phyloP scores from a whole-genome alignment of 345 rosid genomes.

The Melaleuca alternifolia region DNA sequence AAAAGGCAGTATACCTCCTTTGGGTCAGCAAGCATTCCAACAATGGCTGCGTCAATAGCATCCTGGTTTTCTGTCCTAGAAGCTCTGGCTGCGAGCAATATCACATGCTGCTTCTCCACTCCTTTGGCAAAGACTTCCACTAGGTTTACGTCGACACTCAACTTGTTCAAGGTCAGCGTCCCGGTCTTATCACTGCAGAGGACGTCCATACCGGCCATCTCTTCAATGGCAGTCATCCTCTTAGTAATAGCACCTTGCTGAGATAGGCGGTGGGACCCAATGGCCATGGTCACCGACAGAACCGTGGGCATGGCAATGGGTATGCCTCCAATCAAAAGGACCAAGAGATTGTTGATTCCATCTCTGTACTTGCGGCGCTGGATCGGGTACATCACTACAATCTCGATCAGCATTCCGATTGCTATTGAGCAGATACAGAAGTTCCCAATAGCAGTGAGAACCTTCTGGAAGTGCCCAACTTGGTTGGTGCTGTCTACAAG shows the following conservation, averaged over 20 bases:
- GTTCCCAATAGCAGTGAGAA: constrained; percentile 76
- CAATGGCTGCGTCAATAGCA: constrained; percentile 85
- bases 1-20: constrained; percentile 36
- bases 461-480: constrained; percentile 83
- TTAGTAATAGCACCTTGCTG: constrained; percentile 86
- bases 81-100: constrained; percentile 74
- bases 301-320: constrained; percentile 91
- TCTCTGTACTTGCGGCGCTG: constrained; percentile 54
- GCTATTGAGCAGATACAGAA: constrained; percentile 80
- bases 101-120: constrained; percentile 50
- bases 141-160: constrained; percentile 62
- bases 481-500: constrained; percentile 82
- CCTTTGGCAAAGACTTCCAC: constrained; percentile 66
- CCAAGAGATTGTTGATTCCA: constrained; percentile 77
- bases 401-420: constrained; percentile 49
- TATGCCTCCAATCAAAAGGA: constrained; percentile 84
- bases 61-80: constrained; percentile 87
- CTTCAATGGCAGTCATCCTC: constrained; percentile 90
- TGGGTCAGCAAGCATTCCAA: constrained; percentile 82
- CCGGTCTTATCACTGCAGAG: constrained; percentile 89
- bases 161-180: constrained; percentile 73
- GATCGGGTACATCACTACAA: constrained; percentile 79
- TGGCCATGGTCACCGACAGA: constrained; percentile 82
- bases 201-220: constrained; percentile 94
- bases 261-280: constrained; percentile 70